Conservation (phyloP, 2,329 filamentous ascomycete genomes). For the Zymoseptoria pseudotritici region DNA sequence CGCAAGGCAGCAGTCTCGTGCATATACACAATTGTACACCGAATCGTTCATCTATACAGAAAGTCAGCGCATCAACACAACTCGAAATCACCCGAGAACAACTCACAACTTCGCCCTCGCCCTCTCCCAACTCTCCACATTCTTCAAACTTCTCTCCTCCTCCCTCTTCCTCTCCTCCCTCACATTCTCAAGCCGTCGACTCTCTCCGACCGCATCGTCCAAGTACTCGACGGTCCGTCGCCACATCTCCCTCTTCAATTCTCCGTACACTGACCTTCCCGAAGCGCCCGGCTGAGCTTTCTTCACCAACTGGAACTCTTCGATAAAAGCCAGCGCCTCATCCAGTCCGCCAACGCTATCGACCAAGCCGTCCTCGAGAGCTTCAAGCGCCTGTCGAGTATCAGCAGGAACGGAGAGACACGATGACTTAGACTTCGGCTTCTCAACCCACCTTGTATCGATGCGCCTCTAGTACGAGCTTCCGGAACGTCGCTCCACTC, state of each 20-base stretch:
- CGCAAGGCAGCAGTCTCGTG: neutral
- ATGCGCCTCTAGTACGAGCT: constrained; percentile 64
- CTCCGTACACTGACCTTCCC: constrained; percentile 59
- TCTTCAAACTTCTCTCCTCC: constrained; percentile 12
- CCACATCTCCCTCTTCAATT: constrained; percentile 71
- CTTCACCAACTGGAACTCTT: constrained; percentile 50
- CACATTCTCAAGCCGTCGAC: constrained; percentile 41
- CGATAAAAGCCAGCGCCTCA: constrained; percentile 54
- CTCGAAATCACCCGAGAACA: neutral
- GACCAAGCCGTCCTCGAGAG: constrained; percentile 59
- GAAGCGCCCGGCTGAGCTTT: constrained; percentile 42
- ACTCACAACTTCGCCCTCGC: constrained; percentile 22
- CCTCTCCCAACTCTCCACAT: constrained; percentile 24
- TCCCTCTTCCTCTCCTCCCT: constrained; percentile 36
- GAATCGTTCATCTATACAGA: neutral
- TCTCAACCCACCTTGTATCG: constrained; percentile 45
- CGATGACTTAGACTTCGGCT: neutral
- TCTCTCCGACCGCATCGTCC: constrained; percentile 42
- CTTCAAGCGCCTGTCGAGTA: constrained; percentile 44
- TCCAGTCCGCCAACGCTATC: constrained; percentile 60
- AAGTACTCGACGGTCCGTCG: constrained; percentile 55
- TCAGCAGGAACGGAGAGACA: neutral
- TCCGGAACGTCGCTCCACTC: constrained; percentile 47
- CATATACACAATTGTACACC: neutral
- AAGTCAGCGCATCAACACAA: neutral